These are phyloP conservation scores for thale cress (Arabidopsis thaliana) DNA, from an alignment of 345 rosid genomes.

Conservation along the genomic window TAIR10.1 NC_003074.8:988001-988500, in stretches of 20 bases:
- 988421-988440: neutral
- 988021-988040: neutral
- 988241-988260: neutral
- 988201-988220: neutral
- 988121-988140: neutral
- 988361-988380: neutral
- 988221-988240: neutral
- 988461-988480: neutral
- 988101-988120: neutral
- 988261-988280: neutral
- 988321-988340: neutral
- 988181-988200: neutral
- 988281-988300: neutral
- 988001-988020: neutral
- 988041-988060: neutral
- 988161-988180: neutral
- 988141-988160: neutral
- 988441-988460: neutral
- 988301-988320: neutral
- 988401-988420: neutral
- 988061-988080: neutral
- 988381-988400: neutral
- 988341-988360: neutral
- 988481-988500: neutral
- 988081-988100: neutral